Percentiles rank a stretch among this genome's conserved stretches.
phyloP scores from a whole-genome alignment of 2,329 filamentous ascomycete genomes.

The Claviceps arundinis region DNA sequence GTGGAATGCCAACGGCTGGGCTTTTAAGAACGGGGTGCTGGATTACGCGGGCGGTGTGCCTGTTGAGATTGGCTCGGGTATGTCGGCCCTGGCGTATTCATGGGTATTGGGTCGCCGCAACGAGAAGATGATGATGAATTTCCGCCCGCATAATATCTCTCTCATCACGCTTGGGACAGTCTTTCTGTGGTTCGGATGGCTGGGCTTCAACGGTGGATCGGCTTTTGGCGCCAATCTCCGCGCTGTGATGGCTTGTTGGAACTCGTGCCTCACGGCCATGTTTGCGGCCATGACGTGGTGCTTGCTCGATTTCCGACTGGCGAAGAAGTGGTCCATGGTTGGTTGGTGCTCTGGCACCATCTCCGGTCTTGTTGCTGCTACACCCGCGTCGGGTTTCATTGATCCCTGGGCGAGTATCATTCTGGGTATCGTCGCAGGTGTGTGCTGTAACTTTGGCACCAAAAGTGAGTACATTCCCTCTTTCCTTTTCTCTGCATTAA shows the following conservation, averaged over 20 bases:
- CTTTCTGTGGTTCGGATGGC: slow-evolving; percentile 96
- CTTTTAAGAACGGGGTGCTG: slow-evolving; percentile 75
- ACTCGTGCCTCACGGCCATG: slow-evolving; percentile 85
- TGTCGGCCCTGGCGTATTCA: slow-evolving; percentile 89
- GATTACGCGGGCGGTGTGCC: slow-evolving; percentile 95
- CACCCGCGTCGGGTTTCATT: slow-evolving; percentile 55
- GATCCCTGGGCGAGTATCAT: slow-evolving; percentile 54
- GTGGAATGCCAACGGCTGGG: slow-evolving; percentile 94
- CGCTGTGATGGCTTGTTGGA: slow-evolving; percentile 95
- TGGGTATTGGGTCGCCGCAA: slow-evolving; percentile 91
- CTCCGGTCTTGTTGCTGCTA: slow-evolving; percentile 57
- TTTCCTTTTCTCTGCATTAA: background rate
- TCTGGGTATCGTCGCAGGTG: slow-evolving; percentile 51
- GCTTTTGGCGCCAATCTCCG: slow-evolving; percentile 88
- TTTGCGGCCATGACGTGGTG: slow-evolving; percentile 91
- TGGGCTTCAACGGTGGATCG: slow-evolving; percentile 96
- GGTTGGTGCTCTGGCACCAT: slow-evolving; percentile 62
- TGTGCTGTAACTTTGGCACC: slow-evolving; percentile 55
- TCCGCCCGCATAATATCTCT: slow-evolving; percentile 96
- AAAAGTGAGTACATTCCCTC: slow-evolving; percentile 28
- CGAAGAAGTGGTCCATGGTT: slow-evolving; percentile 80
- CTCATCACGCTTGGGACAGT: slow-evolving; percentile 91
- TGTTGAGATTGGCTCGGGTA: slow-evolving; percentile 90
- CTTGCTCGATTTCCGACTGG: slow-evolving; percentile 86
- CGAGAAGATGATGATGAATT: slow-evolving; percentile 99